Evolutionary conservation across 2,329 filamentous ascomycete species (phyloP), one percentile per base, ranked within the genome.

Genomic region (Pseudogymnoascus sp.): DNA sequence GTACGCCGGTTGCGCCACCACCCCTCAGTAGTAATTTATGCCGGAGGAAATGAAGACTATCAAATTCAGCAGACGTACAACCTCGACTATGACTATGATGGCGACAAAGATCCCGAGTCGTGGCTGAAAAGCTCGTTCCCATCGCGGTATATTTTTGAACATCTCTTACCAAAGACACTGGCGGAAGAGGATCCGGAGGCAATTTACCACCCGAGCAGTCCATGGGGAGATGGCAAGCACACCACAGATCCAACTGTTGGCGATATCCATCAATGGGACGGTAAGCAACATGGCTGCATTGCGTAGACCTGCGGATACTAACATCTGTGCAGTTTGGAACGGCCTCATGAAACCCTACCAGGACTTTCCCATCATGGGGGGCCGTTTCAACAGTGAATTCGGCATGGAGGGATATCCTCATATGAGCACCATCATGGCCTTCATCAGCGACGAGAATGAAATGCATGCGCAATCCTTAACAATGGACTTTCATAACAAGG

Each of bases 21-120:
- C 72, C 89, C 92, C 0, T 91, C 84, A 23, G 86, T 71, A 6
- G 69, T 62, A 3, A 67, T 71, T 8, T 96, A 87, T 77, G 91
- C 90, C 1, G 92, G 92, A 12, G 96, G 96, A 77, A 97, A 97
- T 71, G 92, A 97, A 73, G 92, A 96, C 73, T 96, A 97, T 74
- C 69, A 69, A 66, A 56, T 71, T 5, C 69, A 69, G 4, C 69
- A 71, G 59, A 53, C 62, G 25, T 69, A 67, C 64, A 69, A 69
- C 0, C 70, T 67, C 66, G 66, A 68, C 28, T 70, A 71, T 63
- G 64, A 70, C 63, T 59, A 60, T 4, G 62, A 68, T 12, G 67
- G 69, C 63, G 63, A 70, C 40, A 64, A 69, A 18, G 67, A 68
- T 21, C 69, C 67, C 21, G 5, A 47, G 42, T 47, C 42, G 12